Conservation (phyloP, 495 filamentous ascomycete genomes). For the Penicillium maclennaniae region DNA sequence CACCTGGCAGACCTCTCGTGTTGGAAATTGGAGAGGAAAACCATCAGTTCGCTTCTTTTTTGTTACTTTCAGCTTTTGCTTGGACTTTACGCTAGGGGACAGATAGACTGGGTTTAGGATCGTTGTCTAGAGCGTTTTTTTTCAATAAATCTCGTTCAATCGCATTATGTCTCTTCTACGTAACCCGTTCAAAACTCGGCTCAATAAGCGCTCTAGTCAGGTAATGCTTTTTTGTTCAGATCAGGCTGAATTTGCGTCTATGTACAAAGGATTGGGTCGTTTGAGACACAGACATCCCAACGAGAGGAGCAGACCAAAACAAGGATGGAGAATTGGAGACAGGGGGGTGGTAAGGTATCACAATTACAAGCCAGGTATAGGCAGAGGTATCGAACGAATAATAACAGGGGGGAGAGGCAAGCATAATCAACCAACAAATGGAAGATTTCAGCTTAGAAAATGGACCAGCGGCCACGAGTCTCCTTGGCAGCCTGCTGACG, state of each 20-base stretch:
- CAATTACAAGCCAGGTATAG: neutral
- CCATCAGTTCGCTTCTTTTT: slow-evolving; percentile 21
- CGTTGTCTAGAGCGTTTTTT: slow-evolving; percentile 9
- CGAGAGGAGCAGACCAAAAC: slow-evolving; percentile 1
- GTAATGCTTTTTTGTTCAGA: neutral
- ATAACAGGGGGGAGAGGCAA: neutral
- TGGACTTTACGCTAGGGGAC: slow-evolving; percentile 18
- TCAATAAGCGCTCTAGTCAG: neutral
- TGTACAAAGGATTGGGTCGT: slow-evolving; percentile 11
- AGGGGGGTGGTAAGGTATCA: slow-evolving; percentile 6
- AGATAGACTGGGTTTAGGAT: slow-evolving; percentile 21
- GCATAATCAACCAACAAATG: slow-evolving; percentile 7
- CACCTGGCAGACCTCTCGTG: slow-evolving; percentile 1
- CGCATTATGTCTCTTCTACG: neutral
- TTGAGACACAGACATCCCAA: slow-evolving; percentile 6
- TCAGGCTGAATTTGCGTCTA: neutral
- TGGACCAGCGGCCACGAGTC: slow-evolving; percentile 38
- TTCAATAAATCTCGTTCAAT: slow-evolving; percentile 9
- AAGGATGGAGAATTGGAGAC: slow-evolving; percentile 9
- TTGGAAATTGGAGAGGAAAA: slow-evolving; percentile 16
- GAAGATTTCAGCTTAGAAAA: slow-evolving; percentile 29
- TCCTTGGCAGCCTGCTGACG: slow-evolving; percentile 28
- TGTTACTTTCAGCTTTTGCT: slow-evolving; percentile 1
- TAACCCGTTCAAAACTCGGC: neutral
- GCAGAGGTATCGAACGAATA: slow-evolving; percentile 15